Conservation (phyloP, 164 flowering plant species). For the Vitis cinerea region DNA sequence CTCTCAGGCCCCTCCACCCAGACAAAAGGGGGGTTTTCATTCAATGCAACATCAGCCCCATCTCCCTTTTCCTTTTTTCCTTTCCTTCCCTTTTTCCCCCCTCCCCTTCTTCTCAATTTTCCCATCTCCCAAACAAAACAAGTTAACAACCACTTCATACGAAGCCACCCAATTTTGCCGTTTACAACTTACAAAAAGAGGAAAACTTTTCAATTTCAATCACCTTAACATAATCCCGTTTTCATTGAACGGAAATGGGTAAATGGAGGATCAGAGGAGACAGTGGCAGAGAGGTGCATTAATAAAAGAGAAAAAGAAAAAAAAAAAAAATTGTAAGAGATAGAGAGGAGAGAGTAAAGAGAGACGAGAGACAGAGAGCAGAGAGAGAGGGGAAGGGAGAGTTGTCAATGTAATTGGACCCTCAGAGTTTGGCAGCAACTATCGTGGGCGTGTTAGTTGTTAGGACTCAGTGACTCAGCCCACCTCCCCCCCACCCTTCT, state of each 20-base stretch:
- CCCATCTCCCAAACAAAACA: no score
- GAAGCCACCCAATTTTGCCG: no score
- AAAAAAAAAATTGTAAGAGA: no score
- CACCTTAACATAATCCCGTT: no score
- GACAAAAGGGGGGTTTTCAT: constrained; percentile 23
- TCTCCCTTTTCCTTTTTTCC: neutral
- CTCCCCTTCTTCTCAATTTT: no score
- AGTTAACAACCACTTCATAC: no score
- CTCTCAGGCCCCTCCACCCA: constrained; percentile 10
- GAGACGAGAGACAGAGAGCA: constrained; percentile 6
- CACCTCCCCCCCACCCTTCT: neutral
- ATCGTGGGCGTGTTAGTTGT: constrained; percentile 39
- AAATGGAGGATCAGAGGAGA: constrained; percentile 8
- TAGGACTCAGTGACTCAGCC: constrained; percentile 32
- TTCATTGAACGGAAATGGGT: no score
- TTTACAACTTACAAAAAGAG: no score
- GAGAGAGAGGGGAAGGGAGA: constrained; percentile 12
- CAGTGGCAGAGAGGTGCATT: neutral
- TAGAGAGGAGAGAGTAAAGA: no score
- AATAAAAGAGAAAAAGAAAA: neutral
- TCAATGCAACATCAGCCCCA: constrained; percentile 1
- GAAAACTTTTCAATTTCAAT: no score
- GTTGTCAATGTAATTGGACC: constrained; percentile 27
- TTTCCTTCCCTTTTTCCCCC: neutral
- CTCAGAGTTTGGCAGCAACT: constrained; percentile 35